Conservation (phyloP, 2,329 filamentous ascomycete genomes). For the Colletotrichum plurivorum region DNA sequence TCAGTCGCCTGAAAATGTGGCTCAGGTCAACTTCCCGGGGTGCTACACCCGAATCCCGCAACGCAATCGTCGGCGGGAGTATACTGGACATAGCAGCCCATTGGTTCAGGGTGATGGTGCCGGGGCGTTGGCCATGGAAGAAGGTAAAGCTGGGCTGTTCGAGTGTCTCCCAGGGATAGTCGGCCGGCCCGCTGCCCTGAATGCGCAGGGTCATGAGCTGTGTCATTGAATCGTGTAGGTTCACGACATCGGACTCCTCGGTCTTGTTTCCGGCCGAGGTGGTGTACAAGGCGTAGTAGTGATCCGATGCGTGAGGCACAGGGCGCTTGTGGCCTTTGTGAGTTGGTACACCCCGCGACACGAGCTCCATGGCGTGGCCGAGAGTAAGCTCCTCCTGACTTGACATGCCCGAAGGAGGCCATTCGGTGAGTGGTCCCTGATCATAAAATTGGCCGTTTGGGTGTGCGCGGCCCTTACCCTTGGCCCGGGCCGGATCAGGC, state of each 20-base stretch:
- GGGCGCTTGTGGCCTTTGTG: constrained; percentile 68
- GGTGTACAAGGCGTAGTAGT: constrained; percentile 70
- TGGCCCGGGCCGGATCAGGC: constrained; percentile 52
- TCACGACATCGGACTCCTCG: constrained; percentile 61
- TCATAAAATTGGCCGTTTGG: constrained; percentile 49
- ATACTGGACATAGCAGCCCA: constrained; percentile 74
- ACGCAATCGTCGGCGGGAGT: constrained; percentile 67
- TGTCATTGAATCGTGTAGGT: constrained; percentile 69
- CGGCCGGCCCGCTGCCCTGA: constrained; percentile 56
- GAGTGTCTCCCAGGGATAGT: constrained; percentile 76
- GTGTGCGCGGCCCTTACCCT: constrained; percentile 57
- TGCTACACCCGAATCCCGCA: constrained; percentile 70
- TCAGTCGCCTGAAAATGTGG: constrained; percentile 71
- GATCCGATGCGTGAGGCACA: constrained; percentile 68
- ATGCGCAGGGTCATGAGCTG: constrained; percentile 71
- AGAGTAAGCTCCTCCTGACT: constrained; percentile 65
- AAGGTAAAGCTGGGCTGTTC: constrained; percentile 82
- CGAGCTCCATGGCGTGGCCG: constrained; percentile 69
- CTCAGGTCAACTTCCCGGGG: constrained; percentile 74
- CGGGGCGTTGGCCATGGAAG: constrained; percentile 75
- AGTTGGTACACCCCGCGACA: constrained; percentile 70
- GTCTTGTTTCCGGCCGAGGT: constrained; percentile 63
- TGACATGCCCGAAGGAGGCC: constrained; percentile 69
- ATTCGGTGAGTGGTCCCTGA: constrained; percentile 60
- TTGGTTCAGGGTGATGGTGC: constrained; percentile 80